Percentiles rank a stretch among this genome's conserved stretches.
phyloP scores from a whole-genome alignment of 2,329 filamentous ascomycete genomes.

The Camillea tinctor region DNA sequence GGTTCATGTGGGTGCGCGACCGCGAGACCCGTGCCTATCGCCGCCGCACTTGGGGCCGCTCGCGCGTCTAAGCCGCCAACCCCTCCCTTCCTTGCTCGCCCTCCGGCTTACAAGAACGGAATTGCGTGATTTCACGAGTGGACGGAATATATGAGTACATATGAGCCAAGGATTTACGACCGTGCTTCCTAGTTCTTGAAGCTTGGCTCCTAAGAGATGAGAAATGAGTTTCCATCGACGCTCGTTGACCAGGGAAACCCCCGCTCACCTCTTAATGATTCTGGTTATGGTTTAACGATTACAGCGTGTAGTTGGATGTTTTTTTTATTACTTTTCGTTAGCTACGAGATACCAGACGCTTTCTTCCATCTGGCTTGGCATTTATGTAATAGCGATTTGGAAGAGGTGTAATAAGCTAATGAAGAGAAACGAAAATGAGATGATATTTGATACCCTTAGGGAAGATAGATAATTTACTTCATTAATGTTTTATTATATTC shows the following conservation, averaged over 20 bases:
- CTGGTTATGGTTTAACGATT: not conserved
- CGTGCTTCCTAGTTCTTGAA: no score
- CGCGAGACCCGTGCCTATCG: slow-evolving; percentile 34
- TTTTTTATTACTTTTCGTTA: not conserved
- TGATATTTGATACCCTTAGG: not conserved
- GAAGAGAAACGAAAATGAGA: not conserved
- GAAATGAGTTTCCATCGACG: not conserved
- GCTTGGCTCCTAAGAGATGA: not conserved
- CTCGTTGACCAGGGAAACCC: not conserved
- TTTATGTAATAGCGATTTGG: not conserved
- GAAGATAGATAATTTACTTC: not conserved
- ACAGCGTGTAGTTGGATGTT: not conserved
- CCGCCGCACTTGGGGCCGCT: slow-evolving; percentile 29
- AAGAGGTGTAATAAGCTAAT: not conserved
- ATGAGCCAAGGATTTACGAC: not conserved
- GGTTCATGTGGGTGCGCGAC: slow-evolving; percentile 52
- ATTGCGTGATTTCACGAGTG: not conserved
- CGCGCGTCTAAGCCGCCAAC: slow-evolving; percentile 25
- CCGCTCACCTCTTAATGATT: not conserved
- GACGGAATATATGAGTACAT: not conserved
- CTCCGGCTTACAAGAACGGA: not conserved
- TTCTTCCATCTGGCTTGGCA: not conserved
- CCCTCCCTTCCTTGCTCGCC: no score
- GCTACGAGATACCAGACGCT: not conserved
- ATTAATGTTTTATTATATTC: no score